Evolutionary conservation across 179 eudicot genomes (phyloP).

Genomic region (Drosera spatulata): DNA sequence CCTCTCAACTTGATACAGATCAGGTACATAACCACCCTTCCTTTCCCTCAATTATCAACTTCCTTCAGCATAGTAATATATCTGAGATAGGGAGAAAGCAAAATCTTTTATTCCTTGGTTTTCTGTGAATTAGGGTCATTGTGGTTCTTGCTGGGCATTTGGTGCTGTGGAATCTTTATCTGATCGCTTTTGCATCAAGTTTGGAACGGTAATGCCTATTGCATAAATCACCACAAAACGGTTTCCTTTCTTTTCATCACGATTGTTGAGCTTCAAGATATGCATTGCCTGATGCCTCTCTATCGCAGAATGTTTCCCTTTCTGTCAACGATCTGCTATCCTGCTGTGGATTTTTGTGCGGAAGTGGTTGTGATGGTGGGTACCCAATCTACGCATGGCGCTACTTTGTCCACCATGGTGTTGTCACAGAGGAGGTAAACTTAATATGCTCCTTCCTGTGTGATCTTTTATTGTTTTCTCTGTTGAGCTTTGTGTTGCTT

Average conservation of each 20-base stretch:
- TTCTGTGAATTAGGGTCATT: slow-evolving; percentile 55
- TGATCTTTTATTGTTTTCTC: too few species aligned
- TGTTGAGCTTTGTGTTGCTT: not conserved
- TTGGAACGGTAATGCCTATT: slow-evolving; percentile 34
- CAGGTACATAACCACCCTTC: slow-evolving; percentile 37
- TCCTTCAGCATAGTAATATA: too few species aligned
- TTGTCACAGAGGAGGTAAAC: slow-evolving; percentile 74
- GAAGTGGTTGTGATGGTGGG: slow-evolving; percentile 89
- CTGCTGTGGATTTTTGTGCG: slow-evolving; percentile 93
- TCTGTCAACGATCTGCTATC: slow-evolving; percentile 92
- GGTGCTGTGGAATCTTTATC: slow-evolving; percentile 89
- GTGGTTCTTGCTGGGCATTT: slow-evolving; percentile 99
- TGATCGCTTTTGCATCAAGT: slow-evolving; percentile 80
- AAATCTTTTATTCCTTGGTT: too few species aligned
- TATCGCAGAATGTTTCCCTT: slow-evolving; percentile 49
- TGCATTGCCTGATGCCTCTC: not conserved
- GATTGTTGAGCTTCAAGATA: not conserved
- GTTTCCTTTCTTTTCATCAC: not conserved
- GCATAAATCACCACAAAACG: not conserved
- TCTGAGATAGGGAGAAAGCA: too few species aligned
- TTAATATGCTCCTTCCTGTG: not conserved
- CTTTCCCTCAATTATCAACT: too few species aligned
- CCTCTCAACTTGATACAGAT: slow-evolving; percentile 32
- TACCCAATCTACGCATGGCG: slow-evolving; percentile 78
- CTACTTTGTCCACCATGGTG: slow-evolving; percentile 67